A percentile compares a stretch with the other conserved stretches of the same genome.
phyloP scores from a whole-genome alignment of 352 stramenopile species.

The Phytopythium helicoides region DNA sequence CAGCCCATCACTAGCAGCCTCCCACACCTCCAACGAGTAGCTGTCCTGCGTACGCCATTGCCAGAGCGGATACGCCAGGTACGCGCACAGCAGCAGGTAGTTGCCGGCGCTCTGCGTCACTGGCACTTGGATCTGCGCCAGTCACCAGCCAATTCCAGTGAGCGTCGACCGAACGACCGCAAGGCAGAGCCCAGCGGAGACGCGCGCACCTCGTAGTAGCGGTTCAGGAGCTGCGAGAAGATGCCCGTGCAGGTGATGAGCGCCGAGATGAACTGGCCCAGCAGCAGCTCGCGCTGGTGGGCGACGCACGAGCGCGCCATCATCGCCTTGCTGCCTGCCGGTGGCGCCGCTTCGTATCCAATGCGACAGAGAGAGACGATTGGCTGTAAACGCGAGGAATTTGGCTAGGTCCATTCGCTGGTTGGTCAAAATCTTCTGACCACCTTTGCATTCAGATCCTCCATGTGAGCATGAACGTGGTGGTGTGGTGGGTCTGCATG shows the following conservation, averaged over 20 bases:
- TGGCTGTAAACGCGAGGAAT: too few species aligned
- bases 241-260: slow-evolving; percentile 87
- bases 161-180: too few species aligned
- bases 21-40: slow-evolving; percentile 55
- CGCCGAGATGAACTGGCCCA: slow-evolving; percentile 88
- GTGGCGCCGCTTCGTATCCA: background rate
- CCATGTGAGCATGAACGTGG: too few species aligned
- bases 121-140: slow-evolving; percentile 62
- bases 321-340: too few species aligned
- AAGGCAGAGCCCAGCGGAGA: too few species aligned
- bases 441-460: background rate
- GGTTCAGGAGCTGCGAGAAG: slow-evolving; percentile 81
- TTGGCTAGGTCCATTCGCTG: too few species aligned
- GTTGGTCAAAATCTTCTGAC: too few species aligned
- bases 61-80: slow-evolving; percentile 45
- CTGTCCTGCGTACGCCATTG: slow-evolving; percentile 34
- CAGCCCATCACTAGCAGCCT: too few species aligned
- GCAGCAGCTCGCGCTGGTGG: slow-evolving; percentile 53
- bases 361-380: too few species aligned
- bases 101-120: slow-evolving; percentile 73
- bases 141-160: background rate
- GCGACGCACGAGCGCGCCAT: slow-evolving; percentile 26
- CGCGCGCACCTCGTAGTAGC: slow-evolving; percentile 68
- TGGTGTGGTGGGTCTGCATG: too few species aligned
- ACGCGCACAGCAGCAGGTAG: slow-evolving; percentile 64